These are phyloP conservation scores for Heritiera littoralis DNA, from an alignment of 345 rosid species.

Conservation along the genomic window DNA sequence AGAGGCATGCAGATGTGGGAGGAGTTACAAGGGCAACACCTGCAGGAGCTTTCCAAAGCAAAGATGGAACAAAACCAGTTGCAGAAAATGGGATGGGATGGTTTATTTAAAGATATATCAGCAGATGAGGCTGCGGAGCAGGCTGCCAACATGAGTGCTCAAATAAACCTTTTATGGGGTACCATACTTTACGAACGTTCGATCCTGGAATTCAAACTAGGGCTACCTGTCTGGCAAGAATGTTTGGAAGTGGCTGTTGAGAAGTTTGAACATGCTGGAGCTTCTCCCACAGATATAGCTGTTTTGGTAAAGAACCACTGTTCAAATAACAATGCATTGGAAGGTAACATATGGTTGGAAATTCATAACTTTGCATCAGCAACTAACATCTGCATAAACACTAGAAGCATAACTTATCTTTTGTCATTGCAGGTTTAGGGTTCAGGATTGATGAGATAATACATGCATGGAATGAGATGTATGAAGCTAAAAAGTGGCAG, in stretches of 20 bases:
- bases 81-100: slow-evolving; percentile 38
- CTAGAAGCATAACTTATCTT: slow-evolving; percentile 16
- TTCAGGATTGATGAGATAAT: slow-evolving; percentile 70
- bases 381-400: slow-evolving; percentile 18
- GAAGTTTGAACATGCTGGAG: slow-evolving; percentile 79
- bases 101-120: slow-evolving; percentile 45
- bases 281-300: slow-evolving; percentile 56
- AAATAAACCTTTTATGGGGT: slow-evolving; percentile 77
- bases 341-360: slow-evolving; percentile 49
- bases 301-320: slow-evolving; percentile 63
- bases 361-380: not conserved
- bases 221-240: slow-evolving; percentile 68
- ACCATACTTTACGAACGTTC: slow-evolving; percentile 85
- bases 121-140: slow-evolving; percentile 55
- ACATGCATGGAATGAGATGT: slow-evolving; percentile 79
- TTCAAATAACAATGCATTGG: slow-evolving; percentile 50
- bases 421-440: slow-evolving; percentile 52
- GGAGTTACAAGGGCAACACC: slow-evolving; percentile 42
- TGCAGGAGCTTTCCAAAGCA: slow-evolving; percentile 27
- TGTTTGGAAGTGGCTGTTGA: slow-evolving; percentile 72
- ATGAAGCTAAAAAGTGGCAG: slow-evolving; percentile 65
- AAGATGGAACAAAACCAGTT: slow-evolving; percentile 24
- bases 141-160: slow-evolving; percentile 48
- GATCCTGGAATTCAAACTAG: slow-evolving; percentile 77
- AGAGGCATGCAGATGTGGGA: slow-evolving; percentile 73